Base-by-base conservation (phyloP, 2,329 filamentous ascomycete species). In the Ceratocystis lukuohia region DNA sequence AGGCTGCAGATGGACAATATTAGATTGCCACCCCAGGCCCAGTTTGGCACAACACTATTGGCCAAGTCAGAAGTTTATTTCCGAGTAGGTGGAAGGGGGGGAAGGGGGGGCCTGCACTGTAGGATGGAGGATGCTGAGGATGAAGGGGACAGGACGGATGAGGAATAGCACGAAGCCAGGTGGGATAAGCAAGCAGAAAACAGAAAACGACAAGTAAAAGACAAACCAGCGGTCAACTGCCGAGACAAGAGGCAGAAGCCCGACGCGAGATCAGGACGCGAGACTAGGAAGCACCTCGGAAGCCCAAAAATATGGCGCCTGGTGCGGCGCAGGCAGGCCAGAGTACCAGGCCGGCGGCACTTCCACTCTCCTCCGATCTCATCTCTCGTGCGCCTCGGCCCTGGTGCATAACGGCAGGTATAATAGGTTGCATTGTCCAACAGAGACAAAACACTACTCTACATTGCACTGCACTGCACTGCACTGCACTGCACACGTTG, bases 1-100 rank as follows among this genome's bases (percentile, higher is more conserved):
- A 59, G 28, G 53, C 53, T 59, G 53, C 53, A 59, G 53, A 59
- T 59, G 25, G 53, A 41, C 53, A 59, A 59, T 12, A 59, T 59
- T 59, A 33, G 53, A 59, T 59, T 59, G n/a, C 25, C 28, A 59
- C 53, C 53, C 15, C 12, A 37, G 33, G 17, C 25, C 53, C 28
- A 15, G 15, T 17, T 20, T 20, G 8, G 25, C 28, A 30, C 8
- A 37, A 30, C 25, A 7, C 33, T 5, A 59, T 59, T 59, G 53
- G 53, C 17, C 33, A 17, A 5, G 53, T 33, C 28, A 59, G 48
- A 50, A 25, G 8, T 59, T 59, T 59, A 33, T 59, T 59, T 59
- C 53, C 53, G 53, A 59, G 53, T 37, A 33, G n/a, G 53, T 8
- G 41, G 41, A 30, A 1, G 37, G 37, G 44, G 28, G 3, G 12